Base-by-base conservation (phyloP, 179 eudicot genomes). In the Beta corolliflora region DNA sequence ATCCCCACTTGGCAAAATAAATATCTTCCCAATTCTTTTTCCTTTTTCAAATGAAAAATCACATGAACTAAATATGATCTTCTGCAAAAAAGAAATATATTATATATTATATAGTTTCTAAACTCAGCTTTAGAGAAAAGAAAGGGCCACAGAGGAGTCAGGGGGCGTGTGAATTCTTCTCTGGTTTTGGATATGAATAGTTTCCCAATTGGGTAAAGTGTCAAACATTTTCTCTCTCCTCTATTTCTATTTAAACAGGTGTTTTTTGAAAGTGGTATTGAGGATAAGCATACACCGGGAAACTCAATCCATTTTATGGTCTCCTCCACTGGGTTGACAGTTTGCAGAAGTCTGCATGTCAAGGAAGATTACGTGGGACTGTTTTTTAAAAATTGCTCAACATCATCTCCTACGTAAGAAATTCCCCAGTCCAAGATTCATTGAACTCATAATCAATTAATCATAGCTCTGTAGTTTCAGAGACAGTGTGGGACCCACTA, bases 1-100 rank as follows among this genome's bases (percentile, higher is more conserved):
- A 77, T 80, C 77, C 88, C 84, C 90, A 87, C 89, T 64, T 85
- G 88, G 81, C 86, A 84, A 58, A 31, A 36, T 36, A 36, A 36
- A 36, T 36, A 36, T 36, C 1, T 36, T 3, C 41, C 41, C 41
- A 36, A 1, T 36, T 36, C 41, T 36, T 36, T 36, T 36, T 36
- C 41, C 41, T 36, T 77, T 60, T 66, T 77, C 80, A 29, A 41
- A 10, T 61, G 59, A 59, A 76, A 45, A 80, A 79, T 25, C 78
- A 84, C 83, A 76, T 76, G 54, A 63, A 46, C 79, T 19, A 69
- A 56, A 74, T 29, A 41, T 23, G 45, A 18, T 71, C 31, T 64
- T 45, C 16, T 3, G 16, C 13, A 19, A 63, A 46, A 25, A 15
- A 12, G 12, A n/a, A 64, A 6, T 12, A 36, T 36, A 36, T 8